A percentile compares a stretch with the other conserved stretches of the same genome.
Conservation (phyloP, 306 rosid genomes). For the Prunus campanulata region DNA sequence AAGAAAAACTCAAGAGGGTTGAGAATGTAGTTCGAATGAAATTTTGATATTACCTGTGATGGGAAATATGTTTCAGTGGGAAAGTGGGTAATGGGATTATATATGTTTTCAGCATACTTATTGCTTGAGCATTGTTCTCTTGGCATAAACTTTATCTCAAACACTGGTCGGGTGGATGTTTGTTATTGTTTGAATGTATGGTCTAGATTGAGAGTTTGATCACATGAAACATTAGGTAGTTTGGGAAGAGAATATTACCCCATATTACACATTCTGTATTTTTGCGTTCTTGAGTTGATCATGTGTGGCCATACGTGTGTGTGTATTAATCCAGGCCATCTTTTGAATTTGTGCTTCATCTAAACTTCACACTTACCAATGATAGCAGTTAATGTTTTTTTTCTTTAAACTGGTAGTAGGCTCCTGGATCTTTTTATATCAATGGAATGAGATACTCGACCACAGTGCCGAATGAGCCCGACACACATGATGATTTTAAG, state of each 20-base stretch:
- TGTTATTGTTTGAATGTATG: not conserved
- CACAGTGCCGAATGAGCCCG: constrained; percentile 56
- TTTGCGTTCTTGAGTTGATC: not conserved
- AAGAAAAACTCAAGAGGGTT: not conserved
- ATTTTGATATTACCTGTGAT: not conserved
- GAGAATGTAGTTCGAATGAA: not conserved
- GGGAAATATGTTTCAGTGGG: not conserved
- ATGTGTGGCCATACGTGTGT: not conserved
- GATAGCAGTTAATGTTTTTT: not conserved
- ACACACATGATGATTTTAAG: constrained; percentile 86
- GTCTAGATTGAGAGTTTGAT: not conserved
- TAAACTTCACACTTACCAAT: not conserved
- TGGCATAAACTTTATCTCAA: not conserved
- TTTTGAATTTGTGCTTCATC: not conserved
- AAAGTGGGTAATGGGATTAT: not conserved
- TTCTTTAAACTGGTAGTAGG: constrained; percentile 33
- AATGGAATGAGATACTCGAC: constrained; percentile 48
- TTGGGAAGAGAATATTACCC: not conserved
- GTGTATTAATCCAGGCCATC: not conserved
- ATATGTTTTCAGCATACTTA: not conserved
- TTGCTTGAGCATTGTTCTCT: not conserved
- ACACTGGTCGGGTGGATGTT: not conserved
- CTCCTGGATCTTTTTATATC: constrained; percentile 36
- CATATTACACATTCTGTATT: not conserved
- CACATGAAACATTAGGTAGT: not conserved